phyloP scores from a whole-genome alignment of 2,329 filamentous ascomycete species.

The Claviceps sp. region DNA sequence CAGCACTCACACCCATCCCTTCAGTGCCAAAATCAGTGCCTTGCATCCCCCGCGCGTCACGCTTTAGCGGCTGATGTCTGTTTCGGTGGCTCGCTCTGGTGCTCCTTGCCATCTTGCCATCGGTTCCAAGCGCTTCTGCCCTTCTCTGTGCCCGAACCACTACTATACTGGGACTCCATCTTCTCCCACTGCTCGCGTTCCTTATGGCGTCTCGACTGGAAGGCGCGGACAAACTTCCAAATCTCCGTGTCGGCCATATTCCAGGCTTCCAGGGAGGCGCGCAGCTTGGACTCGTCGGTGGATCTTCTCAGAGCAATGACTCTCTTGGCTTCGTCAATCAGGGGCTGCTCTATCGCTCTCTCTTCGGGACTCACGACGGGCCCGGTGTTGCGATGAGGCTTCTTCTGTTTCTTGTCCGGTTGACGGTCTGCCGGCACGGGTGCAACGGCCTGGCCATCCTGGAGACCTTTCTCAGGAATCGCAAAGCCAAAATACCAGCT shows the following conservation, averaged over 20 bases:
- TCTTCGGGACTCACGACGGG: constrained; percentile 39
- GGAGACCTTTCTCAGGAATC: constrained; percentile 46
- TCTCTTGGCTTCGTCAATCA: constrained; percentile 35
- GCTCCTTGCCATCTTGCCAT: constrained; percentile 19
- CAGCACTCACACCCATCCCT: no score
- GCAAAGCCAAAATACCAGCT: constrained; percentile 86
- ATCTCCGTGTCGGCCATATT: constrained; percentile 62
- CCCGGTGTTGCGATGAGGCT: constrained; percentile 28
- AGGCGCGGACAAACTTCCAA: constrained; percentile 63
- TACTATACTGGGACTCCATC: constrained; percentile 51
- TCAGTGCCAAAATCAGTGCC: background rate
- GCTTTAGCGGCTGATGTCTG: background rate
- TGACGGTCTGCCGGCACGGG: constrained; percentile 14
- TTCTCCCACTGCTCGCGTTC: constrained; percentile 59
- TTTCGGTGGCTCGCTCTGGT: background rate
- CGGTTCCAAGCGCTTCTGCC: constrained; percentile 23
- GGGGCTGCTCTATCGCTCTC: constrained; percentile 36
- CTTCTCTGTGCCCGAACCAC: constrained; percentile 43
- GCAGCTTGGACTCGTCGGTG: constrained; percentile 31
- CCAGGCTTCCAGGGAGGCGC: constrained; percentile 48
- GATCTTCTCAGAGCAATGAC: constrained; percentile 36
- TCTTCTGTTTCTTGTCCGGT: constrained; percentile 8
- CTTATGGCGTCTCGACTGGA: constrained; percentile 44
- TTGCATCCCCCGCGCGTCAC: background rate
- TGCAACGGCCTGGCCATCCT: constrained; percentile 19